These are phyloP conservation scores for Pseudognaphalium luteoalbum DNA, from an alignment of 129 eudicot genomes.

Conservation along the genomic window DNA sequence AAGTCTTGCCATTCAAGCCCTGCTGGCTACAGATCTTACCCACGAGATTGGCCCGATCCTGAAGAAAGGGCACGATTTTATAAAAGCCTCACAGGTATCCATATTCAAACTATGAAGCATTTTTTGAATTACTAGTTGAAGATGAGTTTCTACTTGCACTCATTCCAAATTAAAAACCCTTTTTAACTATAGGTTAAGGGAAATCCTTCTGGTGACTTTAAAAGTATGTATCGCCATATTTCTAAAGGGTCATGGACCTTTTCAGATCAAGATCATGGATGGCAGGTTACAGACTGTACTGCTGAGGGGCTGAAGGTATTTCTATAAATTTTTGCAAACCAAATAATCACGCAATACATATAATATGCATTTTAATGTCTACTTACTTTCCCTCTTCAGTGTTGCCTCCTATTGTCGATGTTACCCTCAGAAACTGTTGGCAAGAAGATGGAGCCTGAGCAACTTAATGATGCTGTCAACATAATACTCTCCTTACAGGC, in stretches of 20 bases:
- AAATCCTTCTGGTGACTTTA: slow-evolving; percentile 81
- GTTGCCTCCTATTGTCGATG: slow-evolving; percentile 80
- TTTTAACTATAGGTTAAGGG: slow-evolving; percentile 53
- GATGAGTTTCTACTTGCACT: slow-evolving; percentile 69
- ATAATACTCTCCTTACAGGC: slow-evolving; percentile 84
- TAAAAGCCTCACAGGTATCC: slow-evolving; percentile 80
- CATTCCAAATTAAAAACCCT: slow-evolving; percentile 61
- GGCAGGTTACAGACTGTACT: slow-evolving; percentile 92
- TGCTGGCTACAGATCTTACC: slow-evolving; percentile 50
- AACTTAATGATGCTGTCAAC: slow-evolving; percentile 68
- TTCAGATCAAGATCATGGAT: slow-evolving; percentile 91
- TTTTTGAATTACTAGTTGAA: neutral
- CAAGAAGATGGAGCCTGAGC: slow-evolving; percentile 49
- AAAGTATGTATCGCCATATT: slow-evolving; percentile 76
- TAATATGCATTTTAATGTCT: neutral
- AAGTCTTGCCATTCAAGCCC: slow-evolving; percentile 62
- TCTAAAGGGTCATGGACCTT: slow-evolving; percentile 93
- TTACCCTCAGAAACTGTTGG: slow-evolving; percentile 78
- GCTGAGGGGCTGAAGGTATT: slow-evolving; percentile 82
- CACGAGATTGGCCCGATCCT: slow-evolving; percentile 57
- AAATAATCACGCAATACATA: no score
- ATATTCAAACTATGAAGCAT: neutral
- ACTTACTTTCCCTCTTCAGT: slow-evolving; percentile 37
- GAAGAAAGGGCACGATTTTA: slow-evolving; percentile 63
- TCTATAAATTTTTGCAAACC: neutral